Base-by-base conservation (phyloP, 257 asterid species). In the Lycium barbarum region DNA sequence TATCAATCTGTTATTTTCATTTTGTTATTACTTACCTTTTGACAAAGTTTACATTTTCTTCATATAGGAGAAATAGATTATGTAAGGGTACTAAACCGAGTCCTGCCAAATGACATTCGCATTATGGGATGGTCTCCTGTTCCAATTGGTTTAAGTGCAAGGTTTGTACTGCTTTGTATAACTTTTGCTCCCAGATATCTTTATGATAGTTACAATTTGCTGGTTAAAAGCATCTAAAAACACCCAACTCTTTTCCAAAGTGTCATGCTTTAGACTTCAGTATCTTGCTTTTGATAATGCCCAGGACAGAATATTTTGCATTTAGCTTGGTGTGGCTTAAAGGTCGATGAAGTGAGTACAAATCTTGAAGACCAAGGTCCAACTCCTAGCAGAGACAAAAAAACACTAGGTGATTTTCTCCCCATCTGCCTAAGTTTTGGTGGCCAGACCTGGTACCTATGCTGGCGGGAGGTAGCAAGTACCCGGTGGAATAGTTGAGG, bases 111-210 rank as follows among this genome's bases (percentile, higher is more conserved):
- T 76, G 99, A 97, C 89, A 94, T 97, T 85, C 92, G 97, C 86
- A 89, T 95, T 79, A 88, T 93, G 88, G 98, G 98, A 85, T 97
- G 99, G 98, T 92, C 98, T 84, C 93, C 99, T 87, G 95, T 93
- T 88, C 97, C 97, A 36, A 71, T 81, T 86, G 91, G 89, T 88
- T 94, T 97, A 90, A 97, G 96, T 85, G 95, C 99, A 70, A 97
- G 98, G 99, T 96, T 85, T 43, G 85, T 68, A 43, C 67, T 81
- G 17, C 70, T 57, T 76, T 84, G 6, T 45, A 63, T 70, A 83
- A 49, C 71, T 85, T 85, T 81, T 71, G 53, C 85, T 76, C 70
- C 57, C 57, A 63, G 62, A 35, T 65, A 43, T 81, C 3, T 47
- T 65, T 82, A 62, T 55, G 83, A 78, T 76, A 55, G 80, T n/a